Base-by-base conservation (phyloP, 129 eudicot genomes). In the Centaurea solstitialis region DNA sequence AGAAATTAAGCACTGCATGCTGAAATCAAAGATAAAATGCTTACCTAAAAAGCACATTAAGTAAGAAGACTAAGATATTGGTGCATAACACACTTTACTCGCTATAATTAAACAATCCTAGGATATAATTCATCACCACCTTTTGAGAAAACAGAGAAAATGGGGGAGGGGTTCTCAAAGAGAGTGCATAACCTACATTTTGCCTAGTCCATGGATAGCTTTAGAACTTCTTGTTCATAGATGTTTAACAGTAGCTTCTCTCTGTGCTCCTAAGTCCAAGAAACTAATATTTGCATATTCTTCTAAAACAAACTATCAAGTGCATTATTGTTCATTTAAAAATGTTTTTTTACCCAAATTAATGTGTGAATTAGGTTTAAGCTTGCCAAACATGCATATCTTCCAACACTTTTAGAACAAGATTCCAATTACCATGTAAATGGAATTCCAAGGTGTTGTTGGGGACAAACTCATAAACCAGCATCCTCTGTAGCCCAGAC, bases 391-490 rank as follows among this genome's bases (percentile, higher is more conserved):
- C 80, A 35, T 76, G 30, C 68, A 64, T 75, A 75, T 6, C 37
- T 28, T 59, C 64, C 76, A 65, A 69, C 28, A 73, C 6, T 72
- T 37, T 28, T 73, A 69, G 22, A 37, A 74, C 30, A 73, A 74
- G 65, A 80, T 53, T 45, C 24, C 45, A 70, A 85, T 86, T 74
- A 92, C 98, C 96, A 68, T 94, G 98, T 33, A 94, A 83, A 77
- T 94, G 94, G 75, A 90, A 88, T 84, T 92, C 98, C 77, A 94
- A 72, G 79, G 97, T 94, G 13, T 80, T 87, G 76, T 94, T 94
- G n/a, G 97, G 83, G 69, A 94, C 92, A 84, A 75, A 94, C 80
- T 94, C 98, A 68, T 94, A 94, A 30, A 90, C 96, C 59, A 94
- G 76, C 85, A 94, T 43, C 73, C 98, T 87, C 62, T 86, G 91